These are phyloP conservation scores for Alternaria postmessia DNA, from an alignment of 2,329 filamentous ascomycete species.

Conservation along the genomic window DNA sequence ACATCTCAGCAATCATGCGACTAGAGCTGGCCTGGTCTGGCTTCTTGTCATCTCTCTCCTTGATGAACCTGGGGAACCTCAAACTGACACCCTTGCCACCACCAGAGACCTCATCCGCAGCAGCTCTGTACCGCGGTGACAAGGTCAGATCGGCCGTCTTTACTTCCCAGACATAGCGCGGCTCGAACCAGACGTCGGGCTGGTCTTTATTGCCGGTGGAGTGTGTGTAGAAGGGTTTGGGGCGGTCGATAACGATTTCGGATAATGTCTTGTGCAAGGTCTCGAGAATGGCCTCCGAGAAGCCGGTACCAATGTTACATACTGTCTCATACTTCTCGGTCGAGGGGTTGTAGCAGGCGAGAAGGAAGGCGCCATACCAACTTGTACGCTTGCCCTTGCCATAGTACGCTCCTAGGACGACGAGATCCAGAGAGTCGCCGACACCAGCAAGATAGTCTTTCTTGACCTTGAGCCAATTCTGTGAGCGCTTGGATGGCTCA, in stretches of 20 bases:
- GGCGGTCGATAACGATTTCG: constrained; percentile 80
- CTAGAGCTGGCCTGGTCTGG: constrained; percentile 86
- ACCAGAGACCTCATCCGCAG: constrained; percentile 75
- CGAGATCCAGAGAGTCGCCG: constrained; percentile 94
- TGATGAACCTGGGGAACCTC: constrained; percentile 92
- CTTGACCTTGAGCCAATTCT: constrained; percentile 99
- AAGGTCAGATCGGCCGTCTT: constrained; percentile 95
- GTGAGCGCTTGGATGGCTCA: constrained; percentile 92
- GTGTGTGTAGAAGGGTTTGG: constrained; percentile 95
- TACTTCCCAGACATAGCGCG: constrained; percentile 94
- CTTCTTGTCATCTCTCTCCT: constrained; percentile 93
- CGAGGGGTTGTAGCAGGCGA: constrained; percentile 87
- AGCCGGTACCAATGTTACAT: constrained; percentile 98
- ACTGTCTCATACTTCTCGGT: constrained; percentile 90
- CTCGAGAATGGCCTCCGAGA: constrained; percentile 92
- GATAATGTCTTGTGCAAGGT: constrained; percentile 80
- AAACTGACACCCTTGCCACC: constrained; percentile 83
- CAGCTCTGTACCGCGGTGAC: constrained; percentile 92
- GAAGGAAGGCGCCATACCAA: constrained; percentile 92
- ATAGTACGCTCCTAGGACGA: constrained; percentile 92
- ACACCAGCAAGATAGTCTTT: constrained; percentile 96
- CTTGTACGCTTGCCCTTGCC: constrained; percentile 95
- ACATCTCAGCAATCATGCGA: constrained; percentile 94
- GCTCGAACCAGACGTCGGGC: constrained; percentile 98
- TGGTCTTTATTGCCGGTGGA: constrained; percentile 86